Percentiles rank a stretch among this genome's conserved stretches.
phyloP scores from a whole-genome alignment of 2,329 filamentous ascomycete species.

The Diaporthe sp. region DNA sequence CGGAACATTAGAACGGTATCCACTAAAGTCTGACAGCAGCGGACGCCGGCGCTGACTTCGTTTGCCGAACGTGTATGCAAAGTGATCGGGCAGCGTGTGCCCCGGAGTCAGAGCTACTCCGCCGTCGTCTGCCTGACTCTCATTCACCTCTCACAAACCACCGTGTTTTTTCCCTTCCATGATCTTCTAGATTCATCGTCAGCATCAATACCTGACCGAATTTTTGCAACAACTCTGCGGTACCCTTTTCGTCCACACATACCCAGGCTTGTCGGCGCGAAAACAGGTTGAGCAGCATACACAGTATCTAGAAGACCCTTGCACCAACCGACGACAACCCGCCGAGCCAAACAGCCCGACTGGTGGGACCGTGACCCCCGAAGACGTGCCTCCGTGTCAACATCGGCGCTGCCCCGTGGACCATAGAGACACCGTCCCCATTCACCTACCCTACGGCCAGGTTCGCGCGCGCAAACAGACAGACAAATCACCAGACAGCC shows the following conservation, averaged over 20 bases:
- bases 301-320: not conserved
- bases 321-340: not conserved
- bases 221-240: fast-evolving
- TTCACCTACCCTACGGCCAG: not conserved
- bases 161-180: not conserved
- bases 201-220: not conserved
- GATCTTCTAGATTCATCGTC: not conserved
- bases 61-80: not conserved
- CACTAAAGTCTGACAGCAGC: conserved; percentile 24
- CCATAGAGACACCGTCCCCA: not conserved
- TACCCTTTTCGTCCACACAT: no score
- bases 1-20: not conserved
- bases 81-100: not conserved
- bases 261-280: not conserved
- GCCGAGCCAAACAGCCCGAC: conserved; percentile 4
- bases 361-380: conserved; percentile 1
- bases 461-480: not conserved
- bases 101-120: conserved; percentile 26
- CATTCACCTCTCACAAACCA: not conserved
- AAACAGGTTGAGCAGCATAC: not conserved
- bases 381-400: not conserved
- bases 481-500: not conserved
- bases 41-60: not conserved
- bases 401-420: not conserved
- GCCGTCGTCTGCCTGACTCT: conserved; percentile 17